phyloP scores from a whole-genome alignment of 331 rosid genomes.

The Erythrophleum ivorense region DNA sequence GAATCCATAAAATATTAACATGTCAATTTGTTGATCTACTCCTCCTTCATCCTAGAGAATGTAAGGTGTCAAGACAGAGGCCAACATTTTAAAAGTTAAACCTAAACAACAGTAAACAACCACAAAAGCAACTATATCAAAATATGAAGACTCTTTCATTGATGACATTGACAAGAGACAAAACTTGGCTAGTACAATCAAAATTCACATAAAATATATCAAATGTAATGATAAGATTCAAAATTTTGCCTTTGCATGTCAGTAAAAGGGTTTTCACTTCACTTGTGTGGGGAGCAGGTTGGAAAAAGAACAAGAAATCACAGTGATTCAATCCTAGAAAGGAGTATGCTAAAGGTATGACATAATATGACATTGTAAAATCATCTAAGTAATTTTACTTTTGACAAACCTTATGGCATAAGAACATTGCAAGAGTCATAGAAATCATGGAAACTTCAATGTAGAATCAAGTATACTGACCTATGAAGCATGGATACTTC shows the following conservation, averaged over 20 bases:
- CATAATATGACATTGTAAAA: constrained; percentile 17
- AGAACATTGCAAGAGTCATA: neutral
- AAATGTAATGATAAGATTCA: neutral
- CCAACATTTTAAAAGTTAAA: neutral
- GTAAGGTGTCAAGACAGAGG: neutral
- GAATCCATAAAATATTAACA: constrained; percentile 28
- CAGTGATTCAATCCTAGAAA: neutral
- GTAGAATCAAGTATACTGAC: neutral
- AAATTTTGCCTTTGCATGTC: constrained; percentile 27
- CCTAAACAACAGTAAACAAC: neutral
- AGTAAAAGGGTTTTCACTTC: constrained; percentile 21
- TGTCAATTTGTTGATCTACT: constrained; percentile 14
- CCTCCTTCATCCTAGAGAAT: constrained; percentile 26
- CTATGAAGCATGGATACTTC: neutral
- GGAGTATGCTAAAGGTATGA: neutral
- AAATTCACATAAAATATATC: neutral
- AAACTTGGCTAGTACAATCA: constrained; percentile 1
- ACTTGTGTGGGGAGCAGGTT: neutral
- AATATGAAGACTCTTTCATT: constrained; percentile 4
- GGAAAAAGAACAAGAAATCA: neutral
- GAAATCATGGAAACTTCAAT: constrained; percentile 12
- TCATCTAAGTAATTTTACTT: constrained; percentile 11
- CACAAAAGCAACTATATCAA: constrained; percentile 29
- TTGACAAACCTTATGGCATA: neutral
- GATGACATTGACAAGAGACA: neutral